Evolutionary conservation across 2,329 filamentous ascomycete genomes (phyloP).

Genomic region (Tolypocladium guangdongense): DNA sequence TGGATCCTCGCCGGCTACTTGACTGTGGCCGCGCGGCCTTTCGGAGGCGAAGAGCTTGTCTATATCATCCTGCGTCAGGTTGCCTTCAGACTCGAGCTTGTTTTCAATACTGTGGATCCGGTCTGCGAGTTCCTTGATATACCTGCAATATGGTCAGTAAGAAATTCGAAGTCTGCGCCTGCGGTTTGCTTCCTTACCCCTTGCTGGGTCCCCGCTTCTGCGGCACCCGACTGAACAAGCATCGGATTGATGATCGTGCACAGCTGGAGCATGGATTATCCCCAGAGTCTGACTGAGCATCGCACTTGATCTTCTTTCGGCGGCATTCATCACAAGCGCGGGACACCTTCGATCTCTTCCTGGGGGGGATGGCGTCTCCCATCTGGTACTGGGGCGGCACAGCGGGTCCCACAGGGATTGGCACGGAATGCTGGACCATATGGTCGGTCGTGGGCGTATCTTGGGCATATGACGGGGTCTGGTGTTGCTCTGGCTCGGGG

Average conservation of each 20-base stretch:
- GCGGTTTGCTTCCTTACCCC: slow-evolving; percentile 41
- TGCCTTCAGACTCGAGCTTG: slow-evolving; percentile 50
- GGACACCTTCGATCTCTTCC: slow-evolving; percentile 78
- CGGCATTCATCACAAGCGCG: slow-evolving; percentile 83
- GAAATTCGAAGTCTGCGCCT: background rate
- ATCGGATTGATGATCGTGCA: slow-evolving; percentile 61
- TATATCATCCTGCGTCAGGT: slow-evolving; percentile 32
- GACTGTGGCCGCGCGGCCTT: slow-evolving; percentile 18
- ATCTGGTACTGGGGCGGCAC: slow-evolving; percentile 27
- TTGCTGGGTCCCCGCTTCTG: slow-evolving; percentile 86
- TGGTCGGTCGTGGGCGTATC: slow-evolving; percentile 24
- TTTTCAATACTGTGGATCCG: slow-evolving; percentile 73
- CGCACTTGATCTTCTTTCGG: slow-evolving; percentile 83
- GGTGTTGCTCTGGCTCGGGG: slow-evolving; percentile 25
- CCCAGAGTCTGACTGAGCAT: slow-evolving; percentile 64
- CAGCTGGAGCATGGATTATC: slow-evolving; percentile 74
- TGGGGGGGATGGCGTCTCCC: slow-evolving; percentile 51
- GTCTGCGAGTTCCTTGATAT: slow-evolving; percentile 87
- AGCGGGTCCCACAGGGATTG: slow-evolving; percentile 24
- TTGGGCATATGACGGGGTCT: slow-evolving; percentile 24
- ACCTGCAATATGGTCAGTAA: slow-evolving; percentile 34
- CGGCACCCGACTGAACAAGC: slow-evolving; percentile 76
- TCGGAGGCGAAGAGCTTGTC: slow-evolving; percentile 28
- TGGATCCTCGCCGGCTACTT: slow-evolving; percentile 16
- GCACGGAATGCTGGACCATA: slow-evolving; percentile 24